A percentile compares a stretch with the other conserved stretches of the same genome.
These are phyloP conservation scores for Thinopyrum elongatum DNA, from an alignment of 176 grass and related monocot species.

Conservation along the genomic window DNA sequence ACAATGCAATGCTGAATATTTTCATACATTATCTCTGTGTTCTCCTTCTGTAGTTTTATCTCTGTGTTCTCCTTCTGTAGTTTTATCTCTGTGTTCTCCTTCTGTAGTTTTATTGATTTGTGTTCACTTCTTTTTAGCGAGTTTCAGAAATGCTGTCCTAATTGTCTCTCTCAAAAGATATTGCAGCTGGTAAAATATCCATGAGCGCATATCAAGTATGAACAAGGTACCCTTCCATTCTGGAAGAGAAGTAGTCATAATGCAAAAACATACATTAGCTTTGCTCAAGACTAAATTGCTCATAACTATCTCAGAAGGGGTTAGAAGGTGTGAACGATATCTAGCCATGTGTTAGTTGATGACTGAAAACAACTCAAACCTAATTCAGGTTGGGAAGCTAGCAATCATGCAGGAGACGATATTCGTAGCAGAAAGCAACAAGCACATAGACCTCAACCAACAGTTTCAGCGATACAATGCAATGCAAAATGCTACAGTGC, in stretches of 20 bases:
- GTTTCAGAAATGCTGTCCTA: background rate
- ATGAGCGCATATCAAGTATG: background rate
- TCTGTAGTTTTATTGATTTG: background rate
- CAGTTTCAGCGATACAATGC: background rate
- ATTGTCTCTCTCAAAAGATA: background rate
- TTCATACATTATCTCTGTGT: background rate
- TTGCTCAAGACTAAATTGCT: background rate
- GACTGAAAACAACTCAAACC: slow-evolving; percentile 26
- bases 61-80: too few relatives aligned
- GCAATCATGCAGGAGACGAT: slow-evolving; percentile 13
- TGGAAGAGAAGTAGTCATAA: background rate
- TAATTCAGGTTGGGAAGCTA: slow-evolving; percentile 11
- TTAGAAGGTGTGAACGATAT: slow-evolving; percentile 15
- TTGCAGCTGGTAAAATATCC: background rate
- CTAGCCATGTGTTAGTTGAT: slow-evolving; percentile 18
- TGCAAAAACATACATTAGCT: background rate
- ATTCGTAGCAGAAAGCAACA: slow-evolving; percentile 29
- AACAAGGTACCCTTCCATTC: background rate
- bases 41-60: background rate
- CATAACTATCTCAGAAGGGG: background rate
- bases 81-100: background rate
- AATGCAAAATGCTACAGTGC: background rate
- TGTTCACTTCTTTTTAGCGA: background rate
- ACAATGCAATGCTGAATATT: background rate
- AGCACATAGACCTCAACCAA: slow-evolving; percentile 5